Conservation (phyloP, 805 yeast genomes). For the Isabelozyma pseudorhagii region DNA sequence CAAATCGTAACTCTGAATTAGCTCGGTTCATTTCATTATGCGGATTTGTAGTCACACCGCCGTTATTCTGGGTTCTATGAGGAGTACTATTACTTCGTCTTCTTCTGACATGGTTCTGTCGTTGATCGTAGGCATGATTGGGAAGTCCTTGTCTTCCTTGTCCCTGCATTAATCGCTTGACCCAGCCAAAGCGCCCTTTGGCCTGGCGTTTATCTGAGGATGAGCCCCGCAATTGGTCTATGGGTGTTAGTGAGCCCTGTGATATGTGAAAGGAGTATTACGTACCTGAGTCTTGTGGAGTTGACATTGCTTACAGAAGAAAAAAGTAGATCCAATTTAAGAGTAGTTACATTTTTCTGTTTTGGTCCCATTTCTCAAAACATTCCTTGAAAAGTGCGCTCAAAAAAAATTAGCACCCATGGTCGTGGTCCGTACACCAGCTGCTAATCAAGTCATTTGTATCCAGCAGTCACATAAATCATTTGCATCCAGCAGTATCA, state of each 20-base stretch:
- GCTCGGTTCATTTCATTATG: background rate
- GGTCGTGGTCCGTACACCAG: no score
- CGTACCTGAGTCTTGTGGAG: background rate
- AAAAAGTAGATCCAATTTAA: background rate
- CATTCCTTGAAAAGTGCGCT: background rate
- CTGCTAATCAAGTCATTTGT: no score
- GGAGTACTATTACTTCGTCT: background rate
- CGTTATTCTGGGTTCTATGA: constrained; percentile 2
- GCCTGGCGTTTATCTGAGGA: constrained; percentile 24
- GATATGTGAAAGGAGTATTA: background rate
- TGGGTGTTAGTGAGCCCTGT: background rate
- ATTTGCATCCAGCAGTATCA: no score
- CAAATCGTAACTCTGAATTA: constrained; percentile 1
- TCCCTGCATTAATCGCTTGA: constrained; percentile 38
- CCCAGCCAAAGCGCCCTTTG: constrained; percentile 37
- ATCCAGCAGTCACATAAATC: no score
- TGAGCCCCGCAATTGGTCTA: background rate
- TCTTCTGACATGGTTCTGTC: background rate
- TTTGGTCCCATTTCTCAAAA: background rate
- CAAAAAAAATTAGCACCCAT: no score
- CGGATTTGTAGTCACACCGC: constrained; percentile 1
- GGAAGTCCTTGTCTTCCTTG: constrained; percentile 17
- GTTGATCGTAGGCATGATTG: background rate
- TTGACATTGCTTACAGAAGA: background rate
- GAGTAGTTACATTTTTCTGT: background rate